These are phyloP conservation scores for Fibroporia radiculosa DNA, from an alignment of 768 basidiomycete genomes.

Conservation along the genomic window DNA sequence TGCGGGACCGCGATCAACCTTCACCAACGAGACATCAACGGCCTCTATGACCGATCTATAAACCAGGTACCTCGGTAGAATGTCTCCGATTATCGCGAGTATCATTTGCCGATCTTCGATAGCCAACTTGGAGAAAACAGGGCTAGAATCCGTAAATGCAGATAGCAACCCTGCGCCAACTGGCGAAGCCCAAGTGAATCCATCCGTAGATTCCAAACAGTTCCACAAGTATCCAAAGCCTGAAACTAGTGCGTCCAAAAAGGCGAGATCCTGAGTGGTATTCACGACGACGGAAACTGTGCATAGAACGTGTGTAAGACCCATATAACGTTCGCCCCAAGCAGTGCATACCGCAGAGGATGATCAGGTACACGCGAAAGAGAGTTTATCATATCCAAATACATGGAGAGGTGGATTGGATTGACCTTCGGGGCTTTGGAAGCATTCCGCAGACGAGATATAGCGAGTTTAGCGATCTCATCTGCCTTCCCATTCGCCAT, in stretches of 20 bases:
- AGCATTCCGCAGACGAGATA: conserved; percentile 22
- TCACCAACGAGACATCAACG: conserved; percentile 22
- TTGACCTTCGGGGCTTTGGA: conserved; percentile 15
- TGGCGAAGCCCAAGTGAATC: conserved; percentile 29
- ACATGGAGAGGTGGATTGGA: conserved; percentile 16
- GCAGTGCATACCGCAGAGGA: conserved; percentile 25
- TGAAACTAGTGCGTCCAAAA: conserved; percentile 22
- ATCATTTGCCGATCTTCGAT: conserved; percentile 27
- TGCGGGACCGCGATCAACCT: conserved; percentile 13
- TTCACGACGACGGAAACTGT: conserved; percentile 19
- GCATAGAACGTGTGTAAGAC: conserved; percentile 25
- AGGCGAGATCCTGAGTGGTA: conserved; percentile 8
- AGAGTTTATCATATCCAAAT: conserved; percentile 26
- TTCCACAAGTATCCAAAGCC: conserved; percentile 27
- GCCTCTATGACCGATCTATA: conserved; percentile 30
- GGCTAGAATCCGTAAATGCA: conserved; percentile 24
- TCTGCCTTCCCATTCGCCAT: conserved; percentile 22
- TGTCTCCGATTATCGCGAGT: conserved; percentile 18
- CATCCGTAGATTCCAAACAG: conserved; percentile 30
- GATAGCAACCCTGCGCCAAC: conserved; percentile 25
- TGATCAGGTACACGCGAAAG: conserved; percentile 23
- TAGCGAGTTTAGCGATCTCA: conserved; percentile 21
- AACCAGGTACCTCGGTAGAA: conserved; percentile 29
- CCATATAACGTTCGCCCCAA: conserved; percentile 24
- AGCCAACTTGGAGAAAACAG: conserved; percentile 20